Evolutionary conservation across 768 basidiomycete species (phyloP).

Genomic region (Cystofilobasidium macerans): DNA sequence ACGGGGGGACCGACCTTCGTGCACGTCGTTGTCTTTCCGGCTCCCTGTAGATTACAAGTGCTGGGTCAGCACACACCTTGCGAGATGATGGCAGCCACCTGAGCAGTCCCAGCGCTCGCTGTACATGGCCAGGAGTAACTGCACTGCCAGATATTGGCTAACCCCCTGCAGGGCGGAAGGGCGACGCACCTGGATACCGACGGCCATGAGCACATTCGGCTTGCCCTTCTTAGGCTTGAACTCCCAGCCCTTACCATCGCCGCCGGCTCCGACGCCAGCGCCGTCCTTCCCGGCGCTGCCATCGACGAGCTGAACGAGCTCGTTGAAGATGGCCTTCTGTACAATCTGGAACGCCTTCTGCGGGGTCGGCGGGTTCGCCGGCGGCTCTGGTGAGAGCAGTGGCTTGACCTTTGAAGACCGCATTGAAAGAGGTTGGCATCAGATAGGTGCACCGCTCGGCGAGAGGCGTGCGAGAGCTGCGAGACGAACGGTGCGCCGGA

Average conservation of each 20-base stretch:
- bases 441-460: too few species aligned
- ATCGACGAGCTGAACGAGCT: conserved; percentile 87
- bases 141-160: too few species aligned
- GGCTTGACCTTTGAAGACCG: conserved; percentile 26
- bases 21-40: conserved; percentile 98
- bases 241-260: not conserved
- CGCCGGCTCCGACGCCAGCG: not conserved
- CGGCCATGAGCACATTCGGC: conserved; percentile 90
- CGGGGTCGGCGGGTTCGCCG: conserved; percentile 12
- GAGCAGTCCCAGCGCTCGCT: not conserved
- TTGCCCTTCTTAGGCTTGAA: conserved; percentile 86
- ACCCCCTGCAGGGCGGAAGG: too few species aligned
- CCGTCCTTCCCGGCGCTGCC: conserved; percentile 52
- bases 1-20: conserved; percentile 51
- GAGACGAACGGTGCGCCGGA: conserved; percentile 67
- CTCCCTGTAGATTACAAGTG: conserved; percentile 51
- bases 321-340: conserved; percentile 97
- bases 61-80: too few species aligned
- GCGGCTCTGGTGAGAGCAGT: conserved; percentile 14
- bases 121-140: not conserved
- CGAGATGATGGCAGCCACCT: too few species aligned
- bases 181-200: conserved; percentile 71
- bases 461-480: too few species aligned
- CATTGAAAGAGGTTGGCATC: too few species aligned
- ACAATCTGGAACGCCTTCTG: conserved; percentile 44